Conservation (phyloP, 1,139 yeast species). For the Suhomyces coccinellae region DNA sequence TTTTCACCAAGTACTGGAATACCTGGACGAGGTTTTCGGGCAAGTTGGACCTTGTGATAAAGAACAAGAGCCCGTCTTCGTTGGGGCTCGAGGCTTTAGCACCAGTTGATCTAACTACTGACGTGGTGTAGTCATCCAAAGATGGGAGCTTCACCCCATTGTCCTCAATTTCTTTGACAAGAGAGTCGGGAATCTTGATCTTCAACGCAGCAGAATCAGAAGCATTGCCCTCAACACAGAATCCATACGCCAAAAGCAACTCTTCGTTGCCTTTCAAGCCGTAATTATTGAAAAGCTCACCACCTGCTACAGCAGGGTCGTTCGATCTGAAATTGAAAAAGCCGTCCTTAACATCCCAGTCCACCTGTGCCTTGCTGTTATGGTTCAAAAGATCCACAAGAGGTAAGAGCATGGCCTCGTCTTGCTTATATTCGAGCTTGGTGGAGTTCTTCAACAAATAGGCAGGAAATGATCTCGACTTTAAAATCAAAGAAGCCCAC, state of each 20-base stretch:
- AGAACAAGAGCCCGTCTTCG: slow-evolving; percentile 45
- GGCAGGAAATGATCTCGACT: slow-evolving; percentile 79
- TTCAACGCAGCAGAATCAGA: slow-evolving; percentile 64
- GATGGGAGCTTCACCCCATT: slow-evolving; percentile 50
- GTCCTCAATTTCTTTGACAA: slow-evolving; percentile 33
- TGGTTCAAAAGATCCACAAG: slow-evolving; percentile 79
- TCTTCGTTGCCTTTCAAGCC: slow-evolving; percentile 89
- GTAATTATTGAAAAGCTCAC: slow-evolving; percentile 72
- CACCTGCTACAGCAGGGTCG: slow-evolving; percentile 29
- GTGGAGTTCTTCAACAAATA: slow-evolving; percentile 37
- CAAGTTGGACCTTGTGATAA: slow-evolving; percentile 37
- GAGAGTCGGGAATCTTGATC: slow-evolving; percentile 46
- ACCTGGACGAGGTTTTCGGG: slow-evolving; percentile 51
- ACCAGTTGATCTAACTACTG: slow-evolving; percentile 24
- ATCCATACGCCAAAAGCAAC: slow-evolving; percentile 65
- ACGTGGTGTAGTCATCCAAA: slow-evolving; percentile 48
- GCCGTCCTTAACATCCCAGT: slow-evolving; percentile 50
- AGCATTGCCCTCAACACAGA: slow-evolving; percentile 58
- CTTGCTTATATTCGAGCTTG: slow-evolving; percentile 24
- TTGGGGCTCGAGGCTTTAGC: slow-evolving; percentile 12
- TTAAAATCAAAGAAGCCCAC: slow-evolving; percentile 73
- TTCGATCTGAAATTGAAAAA: slow-evolving; percentile 33
- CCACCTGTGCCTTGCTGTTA: slow-evolving; percentile 57
- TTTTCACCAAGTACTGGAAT: slow-evolving; percentile 53
- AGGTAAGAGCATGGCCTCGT: slow-evolving; percentile 73